These are phyloP conservation scores for Phytophthora aleatoria DNA, from an alignment of 352 stramenopile species.

Conservation along the genomic window DNA sequence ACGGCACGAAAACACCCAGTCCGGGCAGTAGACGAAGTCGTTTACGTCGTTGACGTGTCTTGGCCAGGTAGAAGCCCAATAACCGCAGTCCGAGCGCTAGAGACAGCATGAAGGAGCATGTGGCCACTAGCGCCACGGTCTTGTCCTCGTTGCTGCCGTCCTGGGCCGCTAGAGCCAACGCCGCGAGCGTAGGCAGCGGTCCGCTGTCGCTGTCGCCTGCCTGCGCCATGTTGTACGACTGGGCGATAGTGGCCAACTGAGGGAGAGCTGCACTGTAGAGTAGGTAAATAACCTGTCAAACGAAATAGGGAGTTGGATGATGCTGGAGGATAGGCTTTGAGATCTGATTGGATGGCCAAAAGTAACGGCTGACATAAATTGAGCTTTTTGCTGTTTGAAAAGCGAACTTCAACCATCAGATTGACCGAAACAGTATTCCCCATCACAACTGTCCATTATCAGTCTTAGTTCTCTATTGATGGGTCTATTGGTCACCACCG, in stretches of 20 bases:
- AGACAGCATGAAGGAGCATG: slow-evolving; percentile 67
- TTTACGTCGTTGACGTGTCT: slow-evolving; percentile 28
- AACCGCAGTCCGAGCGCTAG: slow-evolving; percentile 53
- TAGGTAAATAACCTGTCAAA: neutral
- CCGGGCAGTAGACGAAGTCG: slow-evolving; percentile 22
- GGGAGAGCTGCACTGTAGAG: slow-evolving; percentile 15
- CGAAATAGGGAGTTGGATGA: neutral
- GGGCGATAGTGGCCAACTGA: slow-evolving; percentile 12
- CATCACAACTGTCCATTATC: slow-evolving; percentile 7
- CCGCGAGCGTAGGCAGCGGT: slow-evolving; percentile 23
- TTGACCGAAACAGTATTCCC: neutral
- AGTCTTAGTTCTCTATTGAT: slow-evolving; percentile 1
- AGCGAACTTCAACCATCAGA: neutral
- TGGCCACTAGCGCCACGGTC: slow-evolving; percentile 54
- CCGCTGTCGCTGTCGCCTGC: slow-evolving; percentile 17
- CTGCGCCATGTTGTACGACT: slow-evolving; percentile 25
- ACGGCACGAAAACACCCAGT: slow-evolving; percentile 20
- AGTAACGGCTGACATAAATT: neutral
- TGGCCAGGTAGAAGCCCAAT: slow-evolving; percentile 40
- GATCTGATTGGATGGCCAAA: neutral
- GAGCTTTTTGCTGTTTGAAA: slow-evolving; percentile 7
- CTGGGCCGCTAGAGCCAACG: slow-evolving; percentile 7
- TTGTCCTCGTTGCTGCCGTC: slow-evolving; percentile 43
- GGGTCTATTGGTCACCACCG: neutral
- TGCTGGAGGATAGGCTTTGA: neutral